Conservation (phyloP, 371 early-diverging fungal species). For the Funneliformis caledonium region DNA sequence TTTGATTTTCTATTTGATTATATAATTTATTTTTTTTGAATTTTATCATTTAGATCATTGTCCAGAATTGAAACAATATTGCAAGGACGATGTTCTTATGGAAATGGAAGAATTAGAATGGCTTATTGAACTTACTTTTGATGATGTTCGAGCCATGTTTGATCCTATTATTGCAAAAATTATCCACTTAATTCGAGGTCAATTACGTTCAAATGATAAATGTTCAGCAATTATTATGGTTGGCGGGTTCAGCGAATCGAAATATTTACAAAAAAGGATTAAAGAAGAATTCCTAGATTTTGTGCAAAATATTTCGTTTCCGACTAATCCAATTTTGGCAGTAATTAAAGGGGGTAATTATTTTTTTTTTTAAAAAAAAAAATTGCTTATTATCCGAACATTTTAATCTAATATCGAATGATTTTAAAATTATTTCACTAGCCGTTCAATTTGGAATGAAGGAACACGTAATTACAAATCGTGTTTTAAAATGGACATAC, state of each 20-base stretch:
- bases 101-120: conserved; percentile 28
- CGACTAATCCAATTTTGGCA: conserved; percentile 44
- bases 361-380: conserved; percentile 43
- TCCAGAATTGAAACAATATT: background rate
- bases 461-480: background rate
- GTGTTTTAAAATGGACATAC: conserved; percentile 8
- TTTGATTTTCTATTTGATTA: too few relatives aligned
- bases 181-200: conserved; percentile 58
- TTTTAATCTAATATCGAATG: conserved; percentile 44
- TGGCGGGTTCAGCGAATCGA: conserved; percentile 58
- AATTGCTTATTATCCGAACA: too few relatives aligned
- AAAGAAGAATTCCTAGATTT: conserved; percentile 45
- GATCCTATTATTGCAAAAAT: conserved; percentile 66
- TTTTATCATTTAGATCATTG: background rate
- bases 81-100: background rate
- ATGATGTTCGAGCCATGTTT: conserved; percentile 47
- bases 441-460: conserved; percentile 13
- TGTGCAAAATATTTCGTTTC: conserved; percentile 40
- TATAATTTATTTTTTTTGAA: too few relatives aligned
- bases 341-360: conserved; percentile 51
- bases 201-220: conserved; percentile 47
- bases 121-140: background rate
- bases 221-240: conserved; percentile 53
- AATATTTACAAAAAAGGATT: conserved; percentile 51
- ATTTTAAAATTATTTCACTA: conserved; percentile 10